Evolutionary conservation across 2,329 filamentous ascomycete species (phyloP).

Genomic region (Pestalotiopsis sp.): DNA sequence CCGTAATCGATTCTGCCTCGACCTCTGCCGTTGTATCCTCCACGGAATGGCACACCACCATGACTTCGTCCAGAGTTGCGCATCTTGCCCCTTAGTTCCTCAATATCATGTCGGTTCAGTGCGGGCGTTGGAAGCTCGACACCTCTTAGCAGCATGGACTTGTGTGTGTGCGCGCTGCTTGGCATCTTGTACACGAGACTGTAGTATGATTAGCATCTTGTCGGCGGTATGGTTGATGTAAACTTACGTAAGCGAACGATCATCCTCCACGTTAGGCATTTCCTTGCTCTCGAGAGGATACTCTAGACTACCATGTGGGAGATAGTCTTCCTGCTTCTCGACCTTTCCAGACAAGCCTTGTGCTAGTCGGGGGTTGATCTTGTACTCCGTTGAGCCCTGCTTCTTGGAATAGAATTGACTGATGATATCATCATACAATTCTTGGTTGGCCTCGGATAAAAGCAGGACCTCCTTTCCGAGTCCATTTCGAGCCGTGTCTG

Average conservation of each 20-base stretch:
- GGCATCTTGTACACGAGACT: conserved; percentile 90
- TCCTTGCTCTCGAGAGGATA: conserved; percentile 75
- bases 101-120: conserved; percentile 76
- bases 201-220: conserved; percentile 30
- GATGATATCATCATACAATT: conserved; percentile 81
- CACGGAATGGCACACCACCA: conserved; percentile 65
- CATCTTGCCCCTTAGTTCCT: conserved; percentile 69
- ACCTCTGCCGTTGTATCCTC: conserved; percentile 27
- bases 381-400: conserved; percentile 66
- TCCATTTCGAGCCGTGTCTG: conserved; percentile 78
- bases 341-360: conserved; percentile 80
- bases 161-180: conserved; percentile 71
- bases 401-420: conserved; percentile 92
- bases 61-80: conserved; percentile 68
- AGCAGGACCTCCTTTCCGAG: conserved; percentile 81
- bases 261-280: conserved; percentile 79
- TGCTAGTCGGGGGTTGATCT: conserved; percentile 74
- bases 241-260: conserved; percentile 81
- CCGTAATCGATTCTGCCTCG: conserved; percentile 34
- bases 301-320: conserved; percentile 79
- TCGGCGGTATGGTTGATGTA: conserved; percentile 6
- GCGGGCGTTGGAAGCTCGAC: conserved; percentile 72
- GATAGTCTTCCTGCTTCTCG: conserved; percentile 79
- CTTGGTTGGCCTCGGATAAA: conserved; percentile 78
- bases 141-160: conserved; percentile 91